Percentiles rank a stretch among this genome's conserved stretches.
Conservation (phyloP, 148 eudicot species). For the Vaccinium macrocarpon region DNA sequence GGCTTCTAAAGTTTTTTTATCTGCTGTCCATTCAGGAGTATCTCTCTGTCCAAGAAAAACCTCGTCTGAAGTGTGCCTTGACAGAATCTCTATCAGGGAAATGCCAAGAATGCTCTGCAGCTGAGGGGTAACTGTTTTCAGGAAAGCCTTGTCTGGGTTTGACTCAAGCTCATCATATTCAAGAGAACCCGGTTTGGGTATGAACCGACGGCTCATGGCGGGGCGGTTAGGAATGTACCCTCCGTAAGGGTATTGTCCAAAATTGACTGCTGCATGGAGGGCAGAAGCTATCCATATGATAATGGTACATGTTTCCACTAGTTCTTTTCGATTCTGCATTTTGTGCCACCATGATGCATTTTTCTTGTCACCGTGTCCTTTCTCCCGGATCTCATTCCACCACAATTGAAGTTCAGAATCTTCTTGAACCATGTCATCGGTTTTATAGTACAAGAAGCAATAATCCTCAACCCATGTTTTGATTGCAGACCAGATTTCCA, state of each 20-base stretch:
- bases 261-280: slow-evolving; percentile 85
- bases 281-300: slow-evolving; percentile 87
- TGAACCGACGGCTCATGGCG: slow-evolving; percentile 55
- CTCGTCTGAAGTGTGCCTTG: slow-evolving; percentile 83
- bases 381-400: slow-evolving; percentile 72
- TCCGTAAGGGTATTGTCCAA: slow-evolving; percentile 80
- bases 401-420: slow-evolving; percentile 75
- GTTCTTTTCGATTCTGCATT: slow-evolving; percentile 51
- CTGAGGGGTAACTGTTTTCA: slow-evolving; percentile 69
- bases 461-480: slow-evolving; percentile 77
- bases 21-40: slow-evolving; percentile 58
- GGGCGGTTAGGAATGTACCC: slow-evolving; percentile 87
- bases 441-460: slow-evolving; percentile 55
- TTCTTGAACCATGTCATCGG: slow-evolving; percentile 33
- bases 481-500: slow-evolving; percentile 78
- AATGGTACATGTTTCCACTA: slow-evolving; percentile 53
- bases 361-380: slow-evolving; percentile 81
- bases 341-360: slow-evolving; percentile 79
- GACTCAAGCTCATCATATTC: slow-evolving; percentile 61
- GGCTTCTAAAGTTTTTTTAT: slow-evolving; percentile 46
- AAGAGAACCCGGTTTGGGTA: slow-evolving; percentile 59
- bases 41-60: slow-evolving; percentile 79
- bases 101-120: slow-evolving; percentile 62
- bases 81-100: slow-evolving; percentile 65
- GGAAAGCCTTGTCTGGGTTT: slow-evolving; percentile 51